Base-by-base conservation (phyloP, 257 asterid genomes). In the Capsicum baccatum region DNA sequence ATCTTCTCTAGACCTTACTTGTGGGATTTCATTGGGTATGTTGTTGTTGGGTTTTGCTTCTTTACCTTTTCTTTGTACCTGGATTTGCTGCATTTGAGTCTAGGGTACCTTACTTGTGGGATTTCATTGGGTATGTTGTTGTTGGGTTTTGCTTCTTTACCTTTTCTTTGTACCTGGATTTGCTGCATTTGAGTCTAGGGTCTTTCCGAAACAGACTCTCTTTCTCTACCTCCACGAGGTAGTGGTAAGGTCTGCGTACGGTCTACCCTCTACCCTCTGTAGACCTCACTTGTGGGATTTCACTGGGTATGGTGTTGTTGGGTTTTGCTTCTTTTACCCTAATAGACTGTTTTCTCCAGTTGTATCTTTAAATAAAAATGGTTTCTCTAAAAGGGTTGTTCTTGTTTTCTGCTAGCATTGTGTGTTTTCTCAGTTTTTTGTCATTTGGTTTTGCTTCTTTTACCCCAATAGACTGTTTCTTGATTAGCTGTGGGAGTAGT, bases 401-500 rank as follows among this genome's bases (percentile, higher is more conserved):
- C 47, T 78, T 76, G 82, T 76, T 60, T 59, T 78, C 83, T 35
- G 35, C 82, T 57, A 79, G 71, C 60, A 21, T 79, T 7, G 3
- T 88, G 13, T 86, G 87, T 84, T 9, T 54, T 15, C 50, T 87
- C 17, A 35, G 8, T 79, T 47, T 63, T 42, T 52, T 69, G 37
- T 80, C 87, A 56, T 67, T 88, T 37, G 69, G 63, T 14, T 80
- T 70, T 35, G 81, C 80, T 82, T 84, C 87, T 47, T 88, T 88
- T 83, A 86, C 67, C 60, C 89, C 91, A 70, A 56, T 55, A 11
- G 91, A 86, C 63, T 82, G 82, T 60, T 80, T 84, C 84, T 86
- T 88, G 83, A 88, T 88, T 78, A 86, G 83, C 79, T 88, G 89
- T 85, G 91, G 88, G 64, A 69, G 37, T 9, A 83, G 76, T 83